Percentiles rank a stretch among this genome's conserved stretches.
These are phyloP conservation scores for Dothiorella sarmentorum DNA, from an alignment of 2,329 filamentous ascomycete genomes.

Conservation along the genomic window DNA sequence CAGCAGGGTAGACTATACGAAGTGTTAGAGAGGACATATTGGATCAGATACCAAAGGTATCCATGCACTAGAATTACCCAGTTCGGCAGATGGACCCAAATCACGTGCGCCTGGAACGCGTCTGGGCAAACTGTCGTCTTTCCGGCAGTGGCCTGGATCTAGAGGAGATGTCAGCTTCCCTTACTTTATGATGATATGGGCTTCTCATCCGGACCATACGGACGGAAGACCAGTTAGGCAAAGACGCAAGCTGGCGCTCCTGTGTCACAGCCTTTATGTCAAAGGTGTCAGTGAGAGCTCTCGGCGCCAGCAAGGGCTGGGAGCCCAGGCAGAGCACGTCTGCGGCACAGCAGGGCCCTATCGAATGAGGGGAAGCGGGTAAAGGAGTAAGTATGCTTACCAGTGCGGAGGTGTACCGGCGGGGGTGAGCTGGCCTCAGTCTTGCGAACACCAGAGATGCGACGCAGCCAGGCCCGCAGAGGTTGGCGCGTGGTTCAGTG, in stretches of 20 bases:
- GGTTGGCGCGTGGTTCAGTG: neutral
- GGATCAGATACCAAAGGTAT: neutral
- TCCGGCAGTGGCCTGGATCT: neutral
- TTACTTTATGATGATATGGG: too few species aligned
- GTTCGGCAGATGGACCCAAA: neutral
- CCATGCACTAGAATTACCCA: neutral
- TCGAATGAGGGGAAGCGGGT: too few species aligned
- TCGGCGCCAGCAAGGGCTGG: too few species aligned
- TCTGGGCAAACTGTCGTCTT: neutral
- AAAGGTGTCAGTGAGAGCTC: conserved; percentile 1
- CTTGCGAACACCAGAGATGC: neutral
- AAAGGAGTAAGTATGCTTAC: neutral
- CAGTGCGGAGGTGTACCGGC: neutral
- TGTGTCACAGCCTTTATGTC: neutral
- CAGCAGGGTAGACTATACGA: neutral
- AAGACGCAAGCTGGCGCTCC: neutral
- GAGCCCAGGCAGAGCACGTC: neutral
- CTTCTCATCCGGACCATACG: too few species aligned
- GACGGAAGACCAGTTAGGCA: neutral
- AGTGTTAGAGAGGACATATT: neutral
- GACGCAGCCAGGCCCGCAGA: neutral
- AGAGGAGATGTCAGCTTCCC: neutral
- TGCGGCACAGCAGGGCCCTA: neutral
- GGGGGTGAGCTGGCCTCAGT: neutral
- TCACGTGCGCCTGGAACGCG: conserved; percentile 1